These are phyloP conservation scores for Cladosporium halotolerans DNA, from an alignment of 2,329 filamentous ascomycete genomes.

Conservation along the genomic window DNA sequence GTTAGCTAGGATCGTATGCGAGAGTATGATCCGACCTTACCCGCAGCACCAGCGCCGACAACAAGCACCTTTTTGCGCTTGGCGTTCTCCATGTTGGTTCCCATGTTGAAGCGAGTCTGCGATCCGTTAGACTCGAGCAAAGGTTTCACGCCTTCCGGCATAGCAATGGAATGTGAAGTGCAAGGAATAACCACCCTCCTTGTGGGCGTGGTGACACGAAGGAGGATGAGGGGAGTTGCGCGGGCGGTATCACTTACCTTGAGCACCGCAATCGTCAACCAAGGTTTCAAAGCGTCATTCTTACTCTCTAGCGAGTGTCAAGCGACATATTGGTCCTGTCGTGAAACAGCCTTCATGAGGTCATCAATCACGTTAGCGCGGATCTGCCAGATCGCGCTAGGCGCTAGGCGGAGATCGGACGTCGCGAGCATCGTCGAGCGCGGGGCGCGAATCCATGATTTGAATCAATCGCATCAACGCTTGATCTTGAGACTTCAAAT, in stretches of 20 bases:
- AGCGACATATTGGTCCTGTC: neutral
- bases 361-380: constrained; percentile 3
- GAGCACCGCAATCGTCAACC: neutral
- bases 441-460: too few relatives aligned
- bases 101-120: constrained; percentile 32
- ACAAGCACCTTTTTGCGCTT: constrained; percentile 49
- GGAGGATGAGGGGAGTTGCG: neutral
- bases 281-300: constrained; percentile 5
- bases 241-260: neutral
- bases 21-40: constrained; percentile 41
- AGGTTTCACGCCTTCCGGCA: constrained; percentile 23
- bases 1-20: neutral
- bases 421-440: too few relatives aligned
- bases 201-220: neutral
- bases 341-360: constrained; percentile 9
- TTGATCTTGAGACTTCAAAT: too few relatives aligned
- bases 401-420: neutral
- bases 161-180: constrained; percentile 2
- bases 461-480: too few relatives aligned
- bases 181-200: constrained; percentile 1
- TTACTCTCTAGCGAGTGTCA: neutral
- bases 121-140: constrained; percentile 25
- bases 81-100: constrained; percentile 30
- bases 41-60: constrained; percentile 58
- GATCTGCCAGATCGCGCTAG: constrained; percentile 10